Percentiles rank a stretch among this genome's conserved stretches.
phyloP scores from a whole-genome alignment of 345 rosid species.

The Aurinia saxatilis region DNA sequence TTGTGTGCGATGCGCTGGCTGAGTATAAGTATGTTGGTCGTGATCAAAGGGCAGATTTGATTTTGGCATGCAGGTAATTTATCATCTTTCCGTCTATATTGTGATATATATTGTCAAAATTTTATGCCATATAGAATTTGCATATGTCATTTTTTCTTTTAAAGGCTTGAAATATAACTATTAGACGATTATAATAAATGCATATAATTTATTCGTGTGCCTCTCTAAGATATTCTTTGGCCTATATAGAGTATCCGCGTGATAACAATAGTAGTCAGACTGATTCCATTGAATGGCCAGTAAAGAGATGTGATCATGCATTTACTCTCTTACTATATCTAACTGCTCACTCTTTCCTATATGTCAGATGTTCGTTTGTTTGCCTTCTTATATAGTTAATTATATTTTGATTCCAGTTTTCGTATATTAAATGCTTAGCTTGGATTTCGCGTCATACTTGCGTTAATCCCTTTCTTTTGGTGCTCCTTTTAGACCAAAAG shows the following conservation, averaged over 20 bases:
- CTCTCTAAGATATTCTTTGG: background rate
- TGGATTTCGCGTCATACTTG: background rate
- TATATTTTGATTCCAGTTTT: background rate
- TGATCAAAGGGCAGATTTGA: constrained; percentile 90
- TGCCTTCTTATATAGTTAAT: background rate
- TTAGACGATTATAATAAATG: background rate
- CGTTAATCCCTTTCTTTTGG: background rate
- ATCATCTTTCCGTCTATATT: constrained; percentile 1
- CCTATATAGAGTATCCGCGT: background rate
- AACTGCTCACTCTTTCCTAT: background rate
- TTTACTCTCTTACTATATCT: background rate
- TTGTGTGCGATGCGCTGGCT: constrained; percentile 72
- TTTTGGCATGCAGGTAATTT: constrained; percentile 90
- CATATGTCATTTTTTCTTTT: constrained; percentile 6
- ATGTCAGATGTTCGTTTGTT: background rate
- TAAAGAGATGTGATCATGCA: background rate
- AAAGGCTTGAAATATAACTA: background rate
- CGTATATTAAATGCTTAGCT: background rate
- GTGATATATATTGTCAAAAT: background rate
- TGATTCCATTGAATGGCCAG: background rate
- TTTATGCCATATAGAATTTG: constrained; percentile 9
- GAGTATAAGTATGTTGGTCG: constrained; percentile 94
- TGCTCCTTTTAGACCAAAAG: background rate
- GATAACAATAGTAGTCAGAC: background rate
- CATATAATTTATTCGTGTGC: background rate